These are phyloP conservation scores for Closterium sp. DNA, from an alignment of 139 green algal species.

Conservation along the genomic window DNA sequence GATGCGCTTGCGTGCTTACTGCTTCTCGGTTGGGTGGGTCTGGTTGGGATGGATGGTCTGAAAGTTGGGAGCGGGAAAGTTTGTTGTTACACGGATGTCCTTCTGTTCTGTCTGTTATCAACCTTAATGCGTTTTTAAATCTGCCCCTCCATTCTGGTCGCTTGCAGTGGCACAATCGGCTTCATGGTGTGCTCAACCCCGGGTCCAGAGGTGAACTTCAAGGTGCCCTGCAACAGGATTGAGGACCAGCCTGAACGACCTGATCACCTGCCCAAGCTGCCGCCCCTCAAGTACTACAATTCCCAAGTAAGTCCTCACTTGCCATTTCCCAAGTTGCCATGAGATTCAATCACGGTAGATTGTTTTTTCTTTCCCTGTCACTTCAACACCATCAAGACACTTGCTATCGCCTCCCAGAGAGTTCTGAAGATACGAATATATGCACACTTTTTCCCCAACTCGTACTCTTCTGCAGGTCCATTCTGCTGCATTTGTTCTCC, in stretches of 20 bases:
- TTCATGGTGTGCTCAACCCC: slow-evolving; percentile 94
- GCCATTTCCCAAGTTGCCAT: too few species aligned
- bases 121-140: too few species aligned
- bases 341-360: neutral
- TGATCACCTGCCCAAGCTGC: slow-evolving; percentile 13
- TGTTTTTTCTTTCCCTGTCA: neutral
- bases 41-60: too few species aligned
- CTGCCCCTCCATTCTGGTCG: too few species aligned
- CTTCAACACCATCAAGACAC: neutral
- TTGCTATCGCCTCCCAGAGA: too few species aligned
- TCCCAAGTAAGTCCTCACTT: slow-evolving; percentile 61
- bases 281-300: slow-evolving; percentile 84
- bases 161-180: slow-evolving; percentile 77
- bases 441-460: neutral
- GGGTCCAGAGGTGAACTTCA: slow-evolving; percentile 42
- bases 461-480: slow-evolving; percentile 61
- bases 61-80: too few species aligned
- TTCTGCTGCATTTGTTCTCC: slow-evolving; percentile 85
- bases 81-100: too few species aligned
- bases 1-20: neutral
- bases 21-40: neutral
- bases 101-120: too few species aligned
- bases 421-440: too few species aligned
- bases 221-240: slow-evolving; percentile 29
- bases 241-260: slow-evolving; percentile 37